Evolutionary conservation across 495 filamentous ascomycete species (phyloP).

Genomic region (Antarctomyces pellizariae): DNA sequence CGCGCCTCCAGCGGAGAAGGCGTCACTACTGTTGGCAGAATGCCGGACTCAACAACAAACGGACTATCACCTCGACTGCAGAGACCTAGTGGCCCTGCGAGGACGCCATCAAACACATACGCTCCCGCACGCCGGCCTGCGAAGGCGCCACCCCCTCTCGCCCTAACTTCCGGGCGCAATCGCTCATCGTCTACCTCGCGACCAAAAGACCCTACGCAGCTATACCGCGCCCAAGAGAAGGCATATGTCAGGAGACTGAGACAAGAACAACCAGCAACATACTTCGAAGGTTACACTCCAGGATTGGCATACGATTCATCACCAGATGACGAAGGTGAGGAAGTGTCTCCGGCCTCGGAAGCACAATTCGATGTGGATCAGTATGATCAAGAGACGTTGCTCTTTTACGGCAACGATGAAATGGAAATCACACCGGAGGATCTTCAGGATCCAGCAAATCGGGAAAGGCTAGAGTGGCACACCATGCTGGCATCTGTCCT

Average conservation of each 20-base stretch:
- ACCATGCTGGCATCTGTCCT: conserved; percentile 88
- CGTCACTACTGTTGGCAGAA: conserved; percentile 9
- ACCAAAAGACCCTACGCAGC: conserved; percentile 43
- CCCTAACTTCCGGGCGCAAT: conserved; percentile 18
- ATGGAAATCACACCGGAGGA: conserved; percentile 76
- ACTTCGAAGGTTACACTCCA: conserved; percentile 49
- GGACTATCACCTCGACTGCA: conserved; percentile 20
- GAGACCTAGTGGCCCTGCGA: conserved; percentile 33
- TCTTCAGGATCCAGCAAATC: conserved; percentile 63
- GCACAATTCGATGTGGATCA: conserved; percentile 57
- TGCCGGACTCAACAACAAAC: conserved; percentile 10
- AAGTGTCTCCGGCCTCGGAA: conserved; percentile 58
- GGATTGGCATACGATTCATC: conserved; percentile 42
- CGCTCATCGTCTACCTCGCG: conserved; percentile 30
- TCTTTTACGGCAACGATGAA: conserved; percentile 71
- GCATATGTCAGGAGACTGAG: conserved; percentile 58
- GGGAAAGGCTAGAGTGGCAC: conserved; percentile 92
- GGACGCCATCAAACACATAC: conserved; percentile 51
- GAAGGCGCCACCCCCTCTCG: conserved; percentile 13
- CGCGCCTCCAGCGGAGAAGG: no score
- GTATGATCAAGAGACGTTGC: conserved; percentile 80
- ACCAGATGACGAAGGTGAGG: conserved; percentile 69
- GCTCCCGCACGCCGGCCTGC: conserved; percentile 48
- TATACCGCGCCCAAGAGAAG: conserved; percentile 61
- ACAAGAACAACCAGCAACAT: conserved; percentile 34